These are phyloP conservation scores for Cucumis melo DNA, from an alignment of 306 rosid genomes.

Conservation along the genomic window DNA sequence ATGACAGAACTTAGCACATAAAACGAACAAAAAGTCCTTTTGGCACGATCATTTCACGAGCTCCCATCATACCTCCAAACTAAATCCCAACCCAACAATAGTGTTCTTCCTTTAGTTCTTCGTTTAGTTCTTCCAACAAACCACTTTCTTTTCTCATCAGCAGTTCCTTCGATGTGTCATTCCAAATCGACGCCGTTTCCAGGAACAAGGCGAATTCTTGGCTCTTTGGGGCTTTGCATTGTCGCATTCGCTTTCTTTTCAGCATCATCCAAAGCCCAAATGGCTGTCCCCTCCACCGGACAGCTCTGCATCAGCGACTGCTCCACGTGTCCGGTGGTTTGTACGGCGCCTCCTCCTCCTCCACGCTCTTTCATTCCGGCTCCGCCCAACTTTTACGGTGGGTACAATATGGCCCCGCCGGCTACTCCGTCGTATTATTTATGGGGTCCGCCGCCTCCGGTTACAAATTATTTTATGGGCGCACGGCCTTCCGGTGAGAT, in stretches of 20 bases:
- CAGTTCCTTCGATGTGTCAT: conserved; percentile 16
- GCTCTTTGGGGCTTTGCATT: conserved; percentile 22
- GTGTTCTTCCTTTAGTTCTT: too few species aligned
- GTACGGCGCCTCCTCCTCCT: conserved; percentile 55
- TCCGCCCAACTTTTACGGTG: neutral
- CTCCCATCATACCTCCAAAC: neutral
- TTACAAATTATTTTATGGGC: conserved; percentile 13
- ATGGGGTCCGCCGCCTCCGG: conserved; percentile 38
- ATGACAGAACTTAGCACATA: neutral
- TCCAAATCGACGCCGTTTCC: conserved; percentile 7
- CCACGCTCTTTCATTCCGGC: neutral
- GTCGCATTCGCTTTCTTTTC: conserved; percentile 20
- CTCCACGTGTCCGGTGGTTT: conserved; percentile 57
- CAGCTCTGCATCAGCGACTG: conserved; percentile 60
- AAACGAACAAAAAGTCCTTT: neutral
- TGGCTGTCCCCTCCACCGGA: conserved; percentile 18
- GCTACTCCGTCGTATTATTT: conserved; percentile 19
- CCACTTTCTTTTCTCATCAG: neutral
- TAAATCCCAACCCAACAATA: too few species aligned
- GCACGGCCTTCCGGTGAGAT: conserved; percentile 29
- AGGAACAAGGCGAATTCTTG: conserved; percentile 8
- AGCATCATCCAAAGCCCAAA: conserved; percentile 19
- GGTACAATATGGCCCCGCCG: conserved; percentile 1
- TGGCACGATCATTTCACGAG: neutral
- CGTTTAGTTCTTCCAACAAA: neutral